These are phyloP conservation scores for Pisolithus thermaeus DNA, from an alignment of 1,284 basidiomycete genomes.

Conservation along the genomic window DNA sequence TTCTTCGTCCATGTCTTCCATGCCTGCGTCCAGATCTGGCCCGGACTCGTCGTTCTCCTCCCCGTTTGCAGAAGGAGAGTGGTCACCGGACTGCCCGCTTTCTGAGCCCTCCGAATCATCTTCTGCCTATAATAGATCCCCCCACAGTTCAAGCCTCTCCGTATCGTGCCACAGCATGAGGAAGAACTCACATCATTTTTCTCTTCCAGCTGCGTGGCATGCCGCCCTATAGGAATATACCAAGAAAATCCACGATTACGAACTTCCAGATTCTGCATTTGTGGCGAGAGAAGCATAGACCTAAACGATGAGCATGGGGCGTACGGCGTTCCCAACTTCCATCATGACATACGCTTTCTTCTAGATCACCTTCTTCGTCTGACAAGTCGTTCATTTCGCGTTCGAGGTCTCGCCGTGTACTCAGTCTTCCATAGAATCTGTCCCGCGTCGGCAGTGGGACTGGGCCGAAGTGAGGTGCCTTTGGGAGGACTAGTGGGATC, in stretches of 20 bases:
- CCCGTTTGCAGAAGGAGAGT: conserved; percentile 42
- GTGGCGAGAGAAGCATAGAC: neutral
- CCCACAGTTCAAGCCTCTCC: neutral
- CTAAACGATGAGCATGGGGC: neutral
- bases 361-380: conserved; percentile 76
- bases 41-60: conserved; percentile 54
- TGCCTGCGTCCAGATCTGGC: conserved; percentile 61
- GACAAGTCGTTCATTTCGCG: conserved; percentile 81
- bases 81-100: conserved; percentile 33
- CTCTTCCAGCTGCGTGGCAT: conserved; percentile 70
- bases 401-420: conserved; percentile 60
- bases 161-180: neutral
- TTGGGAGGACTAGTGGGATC: conserved; percentile 63
- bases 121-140: conserved; percentile 33
- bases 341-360: conserved; percentile 51
- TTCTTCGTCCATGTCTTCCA: conserved; percentile 69
- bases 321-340: neutral
- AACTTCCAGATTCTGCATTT: conserved; percentile 47
- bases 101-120: conserved; percentile 35
- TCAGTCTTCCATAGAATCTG: conserved; percentile 48
- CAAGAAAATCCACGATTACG: conserved; percentile 62
- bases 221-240: conserved; percentile 67
- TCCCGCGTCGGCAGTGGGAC: conserved; percentile 48
- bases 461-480: conserved; percentile 61
- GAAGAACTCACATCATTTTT: conserved; percentile 64